Percentiles rank a stretch among this genome's conserved stretches.
Conservation (phyloP, 768 basidiomycete genomes). For the Termitomyces sp. region DNA sequence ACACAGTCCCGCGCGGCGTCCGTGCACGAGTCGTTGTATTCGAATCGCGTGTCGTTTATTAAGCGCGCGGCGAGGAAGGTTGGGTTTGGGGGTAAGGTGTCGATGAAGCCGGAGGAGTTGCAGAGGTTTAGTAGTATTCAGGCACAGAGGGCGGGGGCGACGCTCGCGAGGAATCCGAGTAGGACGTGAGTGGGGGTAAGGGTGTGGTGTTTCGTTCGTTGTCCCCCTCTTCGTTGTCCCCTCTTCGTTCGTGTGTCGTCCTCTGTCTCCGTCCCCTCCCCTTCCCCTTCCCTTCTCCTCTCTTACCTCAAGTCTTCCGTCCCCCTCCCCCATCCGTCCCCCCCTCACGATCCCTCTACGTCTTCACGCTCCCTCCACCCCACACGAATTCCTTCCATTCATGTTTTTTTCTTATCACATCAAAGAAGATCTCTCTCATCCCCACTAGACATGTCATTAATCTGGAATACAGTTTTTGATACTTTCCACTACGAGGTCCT, state of each 20-base stretch:
- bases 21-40: constrained; percentile 89
- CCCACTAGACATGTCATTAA: too few species aligned
- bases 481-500: too few species aligned
- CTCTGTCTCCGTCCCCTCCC: background rate
- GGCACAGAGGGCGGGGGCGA: constrained; percentile 73
- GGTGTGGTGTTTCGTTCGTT: background rate
- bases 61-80: constrained; percentile 85
- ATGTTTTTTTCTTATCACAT: background rate
- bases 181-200: constrained; percentile 37
- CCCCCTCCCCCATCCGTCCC: background rate
- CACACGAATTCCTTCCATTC: background rate
- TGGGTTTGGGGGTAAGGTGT: constrained; percentile 79
- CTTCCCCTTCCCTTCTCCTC: too few species aligned
- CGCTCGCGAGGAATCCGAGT: constrained; percentile 76
- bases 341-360: background rate
- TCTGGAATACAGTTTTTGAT: too few species aligned
- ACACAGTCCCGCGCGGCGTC: constrained; percentile 90
- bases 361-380: background rate
- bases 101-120: constrained; percentile 83
- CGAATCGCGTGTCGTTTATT: constrained; percentile 93
- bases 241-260: background rate
- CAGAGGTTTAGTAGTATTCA: constrained; percentile 86
- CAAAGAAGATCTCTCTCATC: too few species aligned
- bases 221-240: background rate
- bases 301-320: background rate